Conservation (phyloP, 148 eudicot species). For the Amaranthus cruentus region DNA sequence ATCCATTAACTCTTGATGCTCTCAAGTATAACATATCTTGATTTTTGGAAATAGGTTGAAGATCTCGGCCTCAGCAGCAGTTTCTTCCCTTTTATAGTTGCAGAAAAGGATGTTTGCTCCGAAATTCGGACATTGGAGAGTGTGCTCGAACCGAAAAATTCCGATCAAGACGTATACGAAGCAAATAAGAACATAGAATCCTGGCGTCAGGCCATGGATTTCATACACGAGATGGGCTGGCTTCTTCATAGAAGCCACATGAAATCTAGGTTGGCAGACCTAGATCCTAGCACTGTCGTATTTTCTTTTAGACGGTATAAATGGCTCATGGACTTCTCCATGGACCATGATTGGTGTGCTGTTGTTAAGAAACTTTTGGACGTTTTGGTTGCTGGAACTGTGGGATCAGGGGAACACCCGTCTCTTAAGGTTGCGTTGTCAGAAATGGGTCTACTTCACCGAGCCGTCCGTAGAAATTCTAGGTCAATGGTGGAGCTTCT, state of each 20-base stretch:
- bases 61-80: conserved; percentile 72
- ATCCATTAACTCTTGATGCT: too few relatives aligned
- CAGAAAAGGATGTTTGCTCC: conserved; percentile 78
- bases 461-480: conserved; percentile 65
- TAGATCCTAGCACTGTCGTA: conserved; percentile 33
- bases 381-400: conserved; percentile 45
- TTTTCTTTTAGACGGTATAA: conserved; percentile 61
- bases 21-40: too few relatives aligned
- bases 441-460: conserved; percentile 69
- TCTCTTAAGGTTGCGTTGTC: conserved; percentile 42
- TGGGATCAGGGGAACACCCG: conserved; percentile 44
- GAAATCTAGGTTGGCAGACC: conserved; percentile 43
- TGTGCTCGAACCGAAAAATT: conserved; percentile 32
- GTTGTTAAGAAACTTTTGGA: conserved; percentile 68
- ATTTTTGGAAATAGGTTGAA: conserved; percentile 46
- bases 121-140: conserved; percentile 68
- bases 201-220: conserved; percentile 57
- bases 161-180: conserved; percentile 31
- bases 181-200: conserved; percentile 29
- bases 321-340: conserved; percentile 70
- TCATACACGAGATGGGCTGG: conserved; percentile 90
- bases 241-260: conserved; percentile 63
- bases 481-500: conserved; percentile 63
- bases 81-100: conserved; percentile 86
- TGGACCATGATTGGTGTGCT: conserved; percentile 85